Conservation (phyloP, 495 filamentous ascomycete species). For the Lepidopterella palustris region DNA sequence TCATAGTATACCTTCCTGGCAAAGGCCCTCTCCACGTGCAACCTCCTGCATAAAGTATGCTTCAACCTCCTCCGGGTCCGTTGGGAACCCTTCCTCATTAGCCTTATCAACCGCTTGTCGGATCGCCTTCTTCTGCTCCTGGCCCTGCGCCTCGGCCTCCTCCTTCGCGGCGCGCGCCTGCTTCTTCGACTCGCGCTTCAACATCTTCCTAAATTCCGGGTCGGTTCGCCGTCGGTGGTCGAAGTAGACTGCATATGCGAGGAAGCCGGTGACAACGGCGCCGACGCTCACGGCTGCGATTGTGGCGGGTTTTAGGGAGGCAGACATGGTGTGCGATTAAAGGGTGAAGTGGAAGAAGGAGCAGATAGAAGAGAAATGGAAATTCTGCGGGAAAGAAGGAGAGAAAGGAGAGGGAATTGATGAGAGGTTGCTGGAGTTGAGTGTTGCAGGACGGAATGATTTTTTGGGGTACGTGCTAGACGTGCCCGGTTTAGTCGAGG, state of each 20-base stretch:
- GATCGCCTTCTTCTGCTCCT: conserved; percentile 65
- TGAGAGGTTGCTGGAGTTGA: too few relatives aligned
- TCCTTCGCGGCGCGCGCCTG: conserved; percentile 66
- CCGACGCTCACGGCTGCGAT: conserved; percentile 67
- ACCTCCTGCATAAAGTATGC: conserved; percentile 93
- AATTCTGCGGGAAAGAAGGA: too few relatives aligned
- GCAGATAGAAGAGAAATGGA: background rate
- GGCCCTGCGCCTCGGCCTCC: conserved; percentile 59
- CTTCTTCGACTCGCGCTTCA: conserved; percentile 76
- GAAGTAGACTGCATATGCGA: conserved; percentile 87
- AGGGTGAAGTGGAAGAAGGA: conserved; percentile 19
- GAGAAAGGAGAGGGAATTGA: conserved; percentile 19
- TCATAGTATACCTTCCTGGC: conserved; percentile 54
- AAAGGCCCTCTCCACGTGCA: conserved; percentile 72
- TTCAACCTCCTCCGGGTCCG: conserved; percentile 84
- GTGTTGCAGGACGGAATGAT: too few relatives aligned
- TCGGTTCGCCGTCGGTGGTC: conserved; percentile 87
- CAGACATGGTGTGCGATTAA: conserved; percentile 24
- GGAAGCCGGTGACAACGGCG: conserved; percentile 63
- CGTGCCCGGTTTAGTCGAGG: too few relatives aligned
- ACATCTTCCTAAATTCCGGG: conserved; percentile 73
- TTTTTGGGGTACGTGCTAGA: too few relatives aligned
- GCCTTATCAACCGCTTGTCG: conserved; percentile 65
- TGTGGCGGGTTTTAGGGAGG: conserved; percentile 61
- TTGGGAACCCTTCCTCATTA: conserved; percentile 85